Percentiles rank a stretch among this genome's conserved stretches.
These are phyloP conservation scores for Tolypocladium nubicola DNA, from an alignment of 2,329 filamentous ascomycete genomes.

Conservation along the genomic window DNA sequence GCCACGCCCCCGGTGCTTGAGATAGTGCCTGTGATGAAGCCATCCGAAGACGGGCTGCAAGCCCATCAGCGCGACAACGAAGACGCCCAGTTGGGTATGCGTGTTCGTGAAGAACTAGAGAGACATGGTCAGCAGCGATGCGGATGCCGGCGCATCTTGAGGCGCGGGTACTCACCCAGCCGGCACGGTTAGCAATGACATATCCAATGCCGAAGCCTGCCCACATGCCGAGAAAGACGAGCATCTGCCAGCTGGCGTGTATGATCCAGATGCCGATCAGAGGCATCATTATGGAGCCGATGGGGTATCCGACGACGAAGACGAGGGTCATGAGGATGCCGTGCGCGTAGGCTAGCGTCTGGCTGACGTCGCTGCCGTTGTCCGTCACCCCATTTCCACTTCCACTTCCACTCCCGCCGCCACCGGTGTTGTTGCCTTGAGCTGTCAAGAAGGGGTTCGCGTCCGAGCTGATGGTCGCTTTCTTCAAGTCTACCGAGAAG, in stretches of 20 bases:
- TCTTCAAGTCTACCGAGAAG: slow-evolving; percentile 38
- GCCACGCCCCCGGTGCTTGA: slow-evolving; percentile 35
- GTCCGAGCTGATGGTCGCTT: slow-evolving; percentile 34
- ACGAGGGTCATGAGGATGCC: slow-evolving; percentile 51
- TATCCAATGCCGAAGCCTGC: slow-evolving; percentile 48
- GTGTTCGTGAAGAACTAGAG: slow-evolving; percentile 40
- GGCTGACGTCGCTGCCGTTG: slow-evolving; percentile 7
- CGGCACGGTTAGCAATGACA: slow-evolving; percentile 28
- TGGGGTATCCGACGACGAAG: slow-evolving; percentile 47
- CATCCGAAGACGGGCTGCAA: slow-evolving; percentile 49
- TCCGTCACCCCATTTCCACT: background rate
- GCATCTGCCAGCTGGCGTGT: slow-evolving; percentile 45
- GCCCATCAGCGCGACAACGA: slow-evolving; percentile 41
- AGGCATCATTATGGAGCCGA: slow-evolving; percentile 51
- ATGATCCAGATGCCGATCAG: slow-evolving; percentile 44
- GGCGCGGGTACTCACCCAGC: slow-evolving; percentile 26
- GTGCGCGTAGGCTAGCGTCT: slow-evolving; percentile 31
- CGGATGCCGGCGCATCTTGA: background rate
- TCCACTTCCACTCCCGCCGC: slow-evolving; percentile 1
- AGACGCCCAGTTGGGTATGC: slow-evolving; percentile 47
- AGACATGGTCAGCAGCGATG: slow-evolving; percentile 7
- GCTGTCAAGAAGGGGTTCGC: slow-evolving; percentile 39
- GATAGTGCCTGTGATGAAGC: slow-evolving; percentile 45
- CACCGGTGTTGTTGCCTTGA: background rate
- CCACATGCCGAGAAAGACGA: slow-evolving; percentile 48